Evolutionary conservation across 345 rosid species (phyloP).

Genomic region (Moringa oleifera): DNA sequence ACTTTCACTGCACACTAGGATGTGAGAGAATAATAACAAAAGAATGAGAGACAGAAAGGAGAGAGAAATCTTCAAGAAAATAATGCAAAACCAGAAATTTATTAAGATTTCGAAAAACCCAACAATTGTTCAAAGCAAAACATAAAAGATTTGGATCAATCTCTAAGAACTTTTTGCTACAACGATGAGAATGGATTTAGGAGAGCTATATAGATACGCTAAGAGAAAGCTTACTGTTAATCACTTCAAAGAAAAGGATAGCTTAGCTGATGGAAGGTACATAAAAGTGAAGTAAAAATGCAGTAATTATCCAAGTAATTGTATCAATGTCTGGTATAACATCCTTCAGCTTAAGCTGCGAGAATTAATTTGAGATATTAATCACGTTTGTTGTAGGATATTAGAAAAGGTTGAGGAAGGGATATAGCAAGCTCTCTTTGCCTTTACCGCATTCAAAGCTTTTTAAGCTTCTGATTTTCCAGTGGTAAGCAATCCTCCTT

Average conservation of each 20-base stretch:
- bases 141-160: too few species aligned
- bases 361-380: conserved; percentile 20
- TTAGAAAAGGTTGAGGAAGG: conserved; percentile 25
- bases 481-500: conserved; percentile 21
- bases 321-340: too few species aligned
- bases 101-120: conserved; percentile 18
- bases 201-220: too few species aligned
- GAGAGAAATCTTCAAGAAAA: conserved; percentile 19
- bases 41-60: conserved; percentile 21
- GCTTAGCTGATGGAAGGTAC: too few species aligned
- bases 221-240: not conserved
- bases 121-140: not conserved
- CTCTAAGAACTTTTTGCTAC: too few species aligned
- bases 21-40: conserved; percentile 22
- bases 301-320: too few species aligned
- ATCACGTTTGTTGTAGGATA: conserved; percentile 31
- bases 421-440: conserved; percentile 12
- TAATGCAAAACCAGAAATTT: conserved; percentile 20
- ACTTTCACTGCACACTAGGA: conserved; percentile 29
- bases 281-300: too few species aligned
- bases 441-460: conserved; percentile 20
- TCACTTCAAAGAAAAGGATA: not conserved
- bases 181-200: too few species aligned
- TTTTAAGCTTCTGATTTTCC: conserved; percentile 23
- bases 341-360: not conserved